phyloP scores from a whole-genome alignment of 257 asterid species.

The Plantago ovata region DNA sequence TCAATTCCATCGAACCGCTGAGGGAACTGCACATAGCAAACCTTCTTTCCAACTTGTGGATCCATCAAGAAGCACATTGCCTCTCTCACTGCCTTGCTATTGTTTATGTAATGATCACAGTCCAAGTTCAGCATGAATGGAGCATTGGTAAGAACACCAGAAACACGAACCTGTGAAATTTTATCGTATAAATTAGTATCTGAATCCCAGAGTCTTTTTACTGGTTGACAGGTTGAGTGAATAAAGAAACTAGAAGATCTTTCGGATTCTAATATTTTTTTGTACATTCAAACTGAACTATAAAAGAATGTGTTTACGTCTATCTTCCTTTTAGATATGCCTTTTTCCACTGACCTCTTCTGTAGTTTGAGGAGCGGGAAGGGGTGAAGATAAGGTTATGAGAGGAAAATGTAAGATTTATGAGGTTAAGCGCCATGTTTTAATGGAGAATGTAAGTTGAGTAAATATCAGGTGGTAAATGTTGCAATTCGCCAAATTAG shows the following conservation, averaged over 20 bases:
- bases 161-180: conserved; percentile 73
- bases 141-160: conserved; percentile 97
- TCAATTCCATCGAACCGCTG: conserved; percentile 99
- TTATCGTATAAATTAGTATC: neutral
- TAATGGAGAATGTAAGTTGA: too few relatives aligned
- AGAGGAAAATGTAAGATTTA: neutral
- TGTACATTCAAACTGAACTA: too few relatives aligned
- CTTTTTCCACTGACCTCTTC: neutral
- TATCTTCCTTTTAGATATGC: too few relatives aligned
- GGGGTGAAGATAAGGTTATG: neutral
- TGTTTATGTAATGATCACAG: conserved; percentile 92
- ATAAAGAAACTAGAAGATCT: too few relatives aligned
- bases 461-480: too few relatives aligned
- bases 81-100: conserved; percentile 93
- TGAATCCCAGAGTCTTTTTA: neutral
- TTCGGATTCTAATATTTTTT: too few relatives aligned
- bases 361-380: neutral
- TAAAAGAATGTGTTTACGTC: too few relatives aligned
- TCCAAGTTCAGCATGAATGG: conserved; percentile 99
- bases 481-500: too few relatives aligned
- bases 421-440: too few relatives aligned
- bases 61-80: conserved; percentile 99
- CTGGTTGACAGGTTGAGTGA: too few relatives aligned
- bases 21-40: conserved; percentile 96
- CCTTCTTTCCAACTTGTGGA: conserved; percentile 77